These are phyloP conservation scores for Salix brachista DNA, from an alignment of 345 rosid genomes.

Conservation along the genomic window DNA sequence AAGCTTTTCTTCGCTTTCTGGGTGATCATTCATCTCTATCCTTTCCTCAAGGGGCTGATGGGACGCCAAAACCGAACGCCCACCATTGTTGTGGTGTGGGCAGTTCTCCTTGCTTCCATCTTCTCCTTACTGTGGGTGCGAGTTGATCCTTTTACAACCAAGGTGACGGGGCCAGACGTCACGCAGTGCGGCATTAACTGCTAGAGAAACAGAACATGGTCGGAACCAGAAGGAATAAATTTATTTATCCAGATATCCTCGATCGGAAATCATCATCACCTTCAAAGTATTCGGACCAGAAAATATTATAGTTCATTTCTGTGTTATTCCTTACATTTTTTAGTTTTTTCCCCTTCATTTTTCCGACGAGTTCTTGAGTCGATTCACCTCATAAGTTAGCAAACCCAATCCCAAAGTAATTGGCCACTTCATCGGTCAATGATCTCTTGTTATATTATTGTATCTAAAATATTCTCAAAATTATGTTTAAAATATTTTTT, in stretches of 20 bases:
- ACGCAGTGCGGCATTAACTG: conserved; percentile 44
- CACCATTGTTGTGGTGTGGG: conserved; percentile 43
- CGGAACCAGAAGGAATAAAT: background rate
- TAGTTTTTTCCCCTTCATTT: background rate
- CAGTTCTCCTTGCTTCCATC: conserved; percentile 40
- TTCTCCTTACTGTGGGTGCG: conserved; percentile 43
- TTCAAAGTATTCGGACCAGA: background rate
- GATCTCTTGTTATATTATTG: too few relatives aligned
- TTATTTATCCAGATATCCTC: background rate
- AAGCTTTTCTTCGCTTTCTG: conserved; percentile 43
- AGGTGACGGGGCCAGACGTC: conserved; percentile 35
- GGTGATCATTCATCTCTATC: conserved; percentile 46
- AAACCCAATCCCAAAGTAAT: background rate
- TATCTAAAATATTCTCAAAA: too few relatives aligned
- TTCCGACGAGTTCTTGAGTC: background rate
- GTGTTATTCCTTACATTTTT: background rate
- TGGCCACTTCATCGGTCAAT: background rate
- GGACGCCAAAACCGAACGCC: conserved; percentile 40
- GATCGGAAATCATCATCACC: conserved; percentile 9
- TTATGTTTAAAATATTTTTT: too few relatives aligned
- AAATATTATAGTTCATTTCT: background rate
- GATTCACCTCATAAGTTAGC: background rate
- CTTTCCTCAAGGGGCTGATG: conserved; percentile 42
- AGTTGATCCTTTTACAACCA: conserved; percentile 36
- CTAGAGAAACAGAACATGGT: conserved; percentile 12